Conservation (phyloP, 441 rosid species). For the Croton setiger region DNA sequence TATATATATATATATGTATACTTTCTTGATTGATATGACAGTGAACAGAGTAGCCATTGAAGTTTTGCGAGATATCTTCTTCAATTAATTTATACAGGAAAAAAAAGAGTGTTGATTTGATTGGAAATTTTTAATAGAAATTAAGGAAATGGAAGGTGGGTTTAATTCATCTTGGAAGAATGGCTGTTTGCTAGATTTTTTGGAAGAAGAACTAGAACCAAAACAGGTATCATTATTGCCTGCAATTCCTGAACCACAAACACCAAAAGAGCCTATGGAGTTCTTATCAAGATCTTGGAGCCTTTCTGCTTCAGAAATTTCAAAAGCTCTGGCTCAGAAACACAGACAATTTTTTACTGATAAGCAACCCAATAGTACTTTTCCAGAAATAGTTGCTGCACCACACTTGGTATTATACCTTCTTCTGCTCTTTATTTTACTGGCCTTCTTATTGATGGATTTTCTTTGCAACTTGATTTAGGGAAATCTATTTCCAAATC, state of each 20-base stretch:
- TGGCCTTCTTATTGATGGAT: background rate
- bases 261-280: constrained; percentile 93
- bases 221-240: constrained; percentile 38
- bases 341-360: constrained; percentile 42
- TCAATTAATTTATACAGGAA: background rate
- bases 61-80: constrained; percentile 2
- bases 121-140: background rate
- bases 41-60: background rate
- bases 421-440: background rate
- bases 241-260: constrained; percentile 63
- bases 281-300: constrained; percentile 93
- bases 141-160: constrained; percentile 49
- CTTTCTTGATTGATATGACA: constrained; percentile 2
- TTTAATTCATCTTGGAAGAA: constrained; percentile 41
- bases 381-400: constrained; percentile 37
- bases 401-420: constrained; percentile 32
- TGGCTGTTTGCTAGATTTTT: constrained; percentile 40
- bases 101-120: background rate
- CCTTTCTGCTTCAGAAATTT: constrained; percentile 84
- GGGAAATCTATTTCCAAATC: background rate
- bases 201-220: constrained; percentile 55
- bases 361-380: constrained; percentile 22
- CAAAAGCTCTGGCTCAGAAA: constrained; percentile 82
- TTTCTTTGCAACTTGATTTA: background rate
- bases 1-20: background rate